These are phyloP conservation scores for Tausonia pullulans DNA, from an alignment of 1,284 basidiomycete genomes.

Conservation along the genomic window DNA sequence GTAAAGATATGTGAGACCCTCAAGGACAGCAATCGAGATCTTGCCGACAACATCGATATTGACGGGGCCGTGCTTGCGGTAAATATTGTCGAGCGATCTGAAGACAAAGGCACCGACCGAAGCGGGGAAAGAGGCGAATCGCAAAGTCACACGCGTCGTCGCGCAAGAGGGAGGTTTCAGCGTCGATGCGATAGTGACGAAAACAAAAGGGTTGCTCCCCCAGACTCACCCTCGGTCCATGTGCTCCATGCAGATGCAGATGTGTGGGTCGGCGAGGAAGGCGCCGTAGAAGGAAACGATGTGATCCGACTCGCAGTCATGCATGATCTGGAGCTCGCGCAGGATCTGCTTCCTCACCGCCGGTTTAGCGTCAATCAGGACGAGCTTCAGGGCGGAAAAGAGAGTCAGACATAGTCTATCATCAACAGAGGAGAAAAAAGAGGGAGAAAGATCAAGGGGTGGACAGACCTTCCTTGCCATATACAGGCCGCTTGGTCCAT, in stretches of 20 bases:
- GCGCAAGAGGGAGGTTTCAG: neutral
- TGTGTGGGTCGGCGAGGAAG: constrained; percentile 89
- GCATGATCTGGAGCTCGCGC: constrained; percentile 95
- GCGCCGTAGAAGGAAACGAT: constrained; percentile 97
- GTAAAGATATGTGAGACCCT: constrained; percentile 94
- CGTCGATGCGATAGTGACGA: neutral
- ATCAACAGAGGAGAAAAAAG: neutral
- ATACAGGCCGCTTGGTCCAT: constrained; percentile 71
- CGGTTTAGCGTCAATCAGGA: constrained; percentile 94
- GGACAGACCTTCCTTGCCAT: constrained; percentile 86
- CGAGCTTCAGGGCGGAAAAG: constrained; percentile 50
- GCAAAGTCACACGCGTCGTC: constrained; percentile 28
- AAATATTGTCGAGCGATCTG: constrained; percentile 72
- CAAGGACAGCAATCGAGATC: constrained; percentile 83
- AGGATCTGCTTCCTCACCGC: constrained; percentile 96
- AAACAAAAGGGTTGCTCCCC: neutral
- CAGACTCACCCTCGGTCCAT: constrained; percentile 57
- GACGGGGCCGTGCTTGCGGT: constrained; percentile 83
- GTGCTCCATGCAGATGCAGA: constrained; percentile 97
- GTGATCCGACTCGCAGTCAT: constrained; percentile 84
- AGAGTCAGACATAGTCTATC: neutral
- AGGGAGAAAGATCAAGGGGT: neutral
- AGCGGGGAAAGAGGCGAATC: neutral
- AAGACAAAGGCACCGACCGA: neutral
- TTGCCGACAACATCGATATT: constrained; percentile 79